Conservation (phyloP, 495 filamentous ascomycete species). For the Podospora didyma region DNA sequence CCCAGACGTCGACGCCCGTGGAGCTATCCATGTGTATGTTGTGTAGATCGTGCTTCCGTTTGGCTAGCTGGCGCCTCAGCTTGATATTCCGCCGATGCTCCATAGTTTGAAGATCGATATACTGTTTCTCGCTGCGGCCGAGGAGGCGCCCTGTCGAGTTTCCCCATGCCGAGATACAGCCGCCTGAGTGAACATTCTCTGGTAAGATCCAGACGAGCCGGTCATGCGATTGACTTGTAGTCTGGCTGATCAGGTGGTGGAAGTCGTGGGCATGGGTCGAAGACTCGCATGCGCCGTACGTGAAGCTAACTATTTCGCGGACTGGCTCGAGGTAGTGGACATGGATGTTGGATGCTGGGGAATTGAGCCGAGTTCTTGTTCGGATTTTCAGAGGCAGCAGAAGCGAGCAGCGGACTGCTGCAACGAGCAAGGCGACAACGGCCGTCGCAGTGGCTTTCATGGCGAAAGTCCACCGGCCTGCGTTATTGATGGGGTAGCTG, state of each 20-base stretch:
- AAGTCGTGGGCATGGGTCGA: constrained; percentile 8
- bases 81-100: neutral
- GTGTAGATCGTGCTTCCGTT: neutral
- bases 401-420: neutral
- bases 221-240: constrained; percentile 14
- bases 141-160: constrained; percentile 29
- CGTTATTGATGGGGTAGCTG: too few species aligned
- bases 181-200: constrained; percentile 31
- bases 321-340: constrained; percentile 23
- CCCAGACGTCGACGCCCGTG: constrained; percentile 52
- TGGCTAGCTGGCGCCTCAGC: neutral
- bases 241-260: constrained; percentile 27
- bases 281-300: constrained; percentile 34
- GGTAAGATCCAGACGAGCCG: constrained; percentile 53
- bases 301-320: constrained; percentile 27
- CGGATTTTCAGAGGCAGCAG: constrained; percentile 31
- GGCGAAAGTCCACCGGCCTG: too few species aligned
- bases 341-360: constrained; percentile 42
- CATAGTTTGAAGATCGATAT: constrained; percentile 8
- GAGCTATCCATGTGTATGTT: constrained; percentile 43
- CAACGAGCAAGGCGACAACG: neutral
- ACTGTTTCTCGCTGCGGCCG: constrained; percentile 39
- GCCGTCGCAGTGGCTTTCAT: constrained; percentile 3
- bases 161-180: constrained; percentile 52
- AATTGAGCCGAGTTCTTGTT: constrained; percentile 29